Evolutionary conservation across 108 stramenopile genomes (phyloP).

Genomic region (Cyclotella sp.): DNA sequence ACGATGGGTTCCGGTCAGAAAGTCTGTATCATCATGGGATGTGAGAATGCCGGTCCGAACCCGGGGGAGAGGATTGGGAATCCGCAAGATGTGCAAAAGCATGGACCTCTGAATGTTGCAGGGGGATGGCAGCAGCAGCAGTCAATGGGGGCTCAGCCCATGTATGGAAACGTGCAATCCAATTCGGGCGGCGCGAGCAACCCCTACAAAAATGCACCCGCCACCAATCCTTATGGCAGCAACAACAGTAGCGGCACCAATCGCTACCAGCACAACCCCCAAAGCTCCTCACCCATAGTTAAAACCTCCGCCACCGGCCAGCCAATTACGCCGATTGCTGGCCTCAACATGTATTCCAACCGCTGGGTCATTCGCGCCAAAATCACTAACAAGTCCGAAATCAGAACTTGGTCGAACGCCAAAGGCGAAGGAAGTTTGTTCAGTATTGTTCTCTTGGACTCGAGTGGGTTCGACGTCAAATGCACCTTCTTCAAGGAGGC

Average conservation of each 20-base stretch:
- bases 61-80: slow-evolving; percentile 63
- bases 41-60: slow-evolving; percentile 48
- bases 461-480: slow-evolving; percentile 86
- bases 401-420: slow-evolving; percentile 92
- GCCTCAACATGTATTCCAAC: slow-evolving; percentile 96
- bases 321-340: slow-evolving; percentile 82
- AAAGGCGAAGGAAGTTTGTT: slow-evolving; percentile 93
- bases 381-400: slow-evolving; percentile 87
- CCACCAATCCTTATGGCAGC: neutral
- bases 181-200: slow-evolving; percentile 29
- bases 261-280: slow-evolving; percentile 54
- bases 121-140: slow-evolving; percentile 20
- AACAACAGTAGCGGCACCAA: slow-evolving; percentile 31
- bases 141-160: slow-evolving; percentile 24
- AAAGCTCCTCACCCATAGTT: slow-evolving; percentile 62
- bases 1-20: slow-evolving; percentile 70
- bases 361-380: slow-evolving; percentile 92
- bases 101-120: slow-evolving; percentile 24
- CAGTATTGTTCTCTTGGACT: slow-evolving; percentile 89
- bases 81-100: slow-evolving; percentile 65
- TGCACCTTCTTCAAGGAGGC: slow-evolving; percentile 97
- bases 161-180: slow-evolving; percentile 48
- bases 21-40: slow-evolving; percentile 72
- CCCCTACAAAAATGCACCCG: slow-evolving; percentile 51
- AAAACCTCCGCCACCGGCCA: slow-evolving; percentile 56